Evolutionary conservation across 192 early-diverging fungal genomes (phyloP).

Genomic region (Podila verticillata): DNA sequence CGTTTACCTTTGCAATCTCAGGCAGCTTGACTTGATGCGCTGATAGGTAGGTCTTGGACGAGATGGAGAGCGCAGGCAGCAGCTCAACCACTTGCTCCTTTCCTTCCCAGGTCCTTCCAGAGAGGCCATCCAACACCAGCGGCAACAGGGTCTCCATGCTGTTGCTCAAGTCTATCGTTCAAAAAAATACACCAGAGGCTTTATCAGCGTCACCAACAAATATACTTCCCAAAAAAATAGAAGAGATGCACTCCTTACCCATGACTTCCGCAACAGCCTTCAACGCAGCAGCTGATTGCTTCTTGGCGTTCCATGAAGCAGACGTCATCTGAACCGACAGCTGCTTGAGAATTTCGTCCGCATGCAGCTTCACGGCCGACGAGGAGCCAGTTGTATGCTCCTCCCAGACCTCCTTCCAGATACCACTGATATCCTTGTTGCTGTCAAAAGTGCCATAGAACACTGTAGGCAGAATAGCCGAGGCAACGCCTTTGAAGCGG

Average conservation of each 20-base stretch:
- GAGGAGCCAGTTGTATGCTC: constrained; percentile 70
- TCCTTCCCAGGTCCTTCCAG: constrained; percentile 82
- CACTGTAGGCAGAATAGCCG: constrained; percentile 73
- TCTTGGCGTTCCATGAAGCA: constrained; percentile 82
- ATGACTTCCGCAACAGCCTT: constrained; percentile 63
- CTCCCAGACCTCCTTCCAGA: constrained; percentile 84
- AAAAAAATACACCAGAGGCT: not conserved
- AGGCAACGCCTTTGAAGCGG: constrained; percentile 59
- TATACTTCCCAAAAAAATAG: not conserved
- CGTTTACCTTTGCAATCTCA: constrained; percentile 54
- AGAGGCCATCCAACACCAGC: constrained; percentile 68
- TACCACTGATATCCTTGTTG: constrained; percentile 57
- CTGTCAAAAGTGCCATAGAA: constrained; percentile 76
- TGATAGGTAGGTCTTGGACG: constrained; percentile 61
- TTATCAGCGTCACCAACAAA: not conserved
- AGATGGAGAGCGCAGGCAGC: constrained; percentile 63
- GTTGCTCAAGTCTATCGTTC: constrained; percentile 46
- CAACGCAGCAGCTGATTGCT: constrained; percentile 74
- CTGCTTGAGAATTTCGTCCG: constrained; percentile 69
- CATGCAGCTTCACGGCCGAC: constrained; percentile 70
- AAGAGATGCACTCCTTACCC: constrained; percentile 13
- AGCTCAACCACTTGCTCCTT: constrained; percentile 81
- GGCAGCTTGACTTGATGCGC: constrained; percentile 37
- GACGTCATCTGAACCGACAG: constrained; percentile 63
- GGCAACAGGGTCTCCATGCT: constrained; percentile 62